Evolutionary conservation across 2,329 filamentous ascomycete species (phyloP), one percentile per base, ranked within the genome.

Genomic region (Pseudogymnoascus sp.): DNA sequence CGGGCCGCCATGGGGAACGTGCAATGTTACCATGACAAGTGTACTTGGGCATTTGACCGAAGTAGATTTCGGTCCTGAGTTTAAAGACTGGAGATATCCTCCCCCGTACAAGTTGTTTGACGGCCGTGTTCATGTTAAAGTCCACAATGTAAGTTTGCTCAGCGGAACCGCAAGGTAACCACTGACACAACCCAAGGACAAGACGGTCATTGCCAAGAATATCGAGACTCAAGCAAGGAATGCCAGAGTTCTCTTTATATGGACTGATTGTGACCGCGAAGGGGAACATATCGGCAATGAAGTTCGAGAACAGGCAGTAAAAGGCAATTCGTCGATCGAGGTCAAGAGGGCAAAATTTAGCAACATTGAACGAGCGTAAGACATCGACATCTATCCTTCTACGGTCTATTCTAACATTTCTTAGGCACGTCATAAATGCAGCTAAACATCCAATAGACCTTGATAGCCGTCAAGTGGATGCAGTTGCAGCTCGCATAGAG

Each of bases 251-350:
- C 80, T 99, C 33, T 93, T 95, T 74, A 97, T 99, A 69, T 99
- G 94, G 94, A 99, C 94, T 0, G 94, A 99, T 80, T 97, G 94
- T 75, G 94, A 99, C 79, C 86, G 92, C 61, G 94, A 99, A 79
- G 94, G 94, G 36, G 94, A 99, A 74, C 89, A 97, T 72, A 99
- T 99, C 67, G 94, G 94, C 5, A 82, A 88, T 39, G 93, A 99
- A 73, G 93, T 99, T 64, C 87, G 91, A 48, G 83, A 89, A 60
- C 87, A 93, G 63, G 94, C 94, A 4, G 78, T 80, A 55, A 85
- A 86, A 69, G 87, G 84, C 8, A 97, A 97, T 66, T 75, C 80
- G 8, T 78, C 79, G 1, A 86, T 99, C 42, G 81, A 91, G 64
- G 84, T 97, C 62, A 94, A 90, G 71, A 83, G 94, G 69, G 94